Percentiles rank a stretch among this genome's conserved stretches.
These are phyloP conservation scores for Diplocarpon mali DNA, from an alignment of 2,329 filamentous ascomycete genomes.

Conservation along the genomic window DNA sequence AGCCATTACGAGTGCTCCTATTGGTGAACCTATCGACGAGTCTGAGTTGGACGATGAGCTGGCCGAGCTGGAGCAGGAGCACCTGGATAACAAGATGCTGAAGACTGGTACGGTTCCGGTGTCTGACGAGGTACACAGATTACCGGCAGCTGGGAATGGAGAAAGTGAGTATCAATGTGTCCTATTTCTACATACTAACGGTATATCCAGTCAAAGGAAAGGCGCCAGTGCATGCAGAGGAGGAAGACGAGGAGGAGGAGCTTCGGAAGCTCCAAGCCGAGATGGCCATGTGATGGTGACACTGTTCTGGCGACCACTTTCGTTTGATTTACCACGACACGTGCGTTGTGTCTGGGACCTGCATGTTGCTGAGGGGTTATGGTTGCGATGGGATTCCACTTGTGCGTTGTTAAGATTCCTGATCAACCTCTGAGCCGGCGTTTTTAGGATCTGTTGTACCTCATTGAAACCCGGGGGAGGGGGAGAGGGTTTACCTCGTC, in stretches of 20 bases:
- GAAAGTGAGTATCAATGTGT: conserved; percentile 52
- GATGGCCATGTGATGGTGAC: conserved; percentile 71
- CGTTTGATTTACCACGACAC: conserved; percentile 13
- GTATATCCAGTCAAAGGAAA: conserved; percentile 38
- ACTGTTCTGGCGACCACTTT: conserved; percentile 9
- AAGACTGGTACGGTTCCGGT: conserved; percentile 79
- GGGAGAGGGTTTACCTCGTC: conserved; percentile 3
- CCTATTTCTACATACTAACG: conserved; percentile 12
- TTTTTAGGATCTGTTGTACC: conserved; percentile 23
- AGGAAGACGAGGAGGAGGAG: conserved; percentile 95
- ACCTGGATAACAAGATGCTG: conserved; percentile 88
- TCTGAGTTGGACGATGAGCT: conserved; percentile 77
- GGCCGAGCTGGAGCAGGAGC: conserved; percentile 79
- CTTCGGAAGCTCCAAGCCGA: conserved; percentile 86
- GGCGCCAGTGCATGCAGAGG: conserved; percentile 41
- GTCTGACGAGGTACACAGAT: conserved; percentile 60
- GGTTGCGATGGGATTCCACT: conserved; percentile 13
- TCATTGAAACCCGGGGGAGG: conserved; percentile 12
- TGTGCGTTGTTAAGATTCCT: conserved; percentile 15
- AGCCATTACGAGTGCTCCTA: conserved; percentile 64
- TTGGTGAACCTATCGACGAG: conserved; percentile 68
- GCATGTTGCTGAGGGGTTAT: conserved; percentile 21
- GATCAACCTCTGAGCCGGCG: conserved; percentile 19
- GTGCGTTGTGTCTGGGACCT: conserved; percentile 18
- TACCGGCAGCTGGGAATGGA: conserved; percentile 64